Evolutionary conservation across 345 rosid species (phyloP), one percentile per base, ranked within the genome.

Genomic region (Salix purpurea): DNA sequence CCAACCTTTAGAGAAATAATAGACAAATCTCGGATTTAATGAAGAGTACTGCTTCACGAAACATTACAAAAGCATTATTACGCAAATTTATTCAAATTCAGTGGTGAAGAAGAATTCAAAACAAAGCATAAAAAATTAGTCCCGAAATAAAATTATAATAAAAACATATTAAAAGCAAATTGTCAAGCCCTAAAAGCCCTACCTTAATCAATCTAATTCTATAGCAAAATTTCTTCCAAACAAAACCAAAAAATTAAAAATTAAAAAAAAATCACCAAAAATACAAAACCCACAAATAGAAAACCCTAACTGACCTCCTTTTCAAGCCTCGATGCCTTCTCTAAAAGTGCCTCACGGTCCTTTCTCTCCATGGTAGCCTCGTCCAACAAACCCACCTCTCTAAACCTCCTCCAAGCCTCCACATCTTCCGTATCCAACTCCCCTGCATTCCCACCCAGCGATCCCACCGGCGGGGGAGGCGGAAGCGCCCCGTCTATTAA

Each of bases 341-440:
- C 91, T 1, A 82, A 18, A 62, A 91, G 90, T 14, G 94, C 93
- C 54, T 89, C 88, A 15, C 85, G 81, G 75, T 95, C 97, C 81
- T 81, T 93, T 78, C 88, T 86, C 77, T 88, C 94, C 85, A 95
- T 28, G 0, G 84, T 76, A 2, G 89, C 92, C 68, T 91, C 96
- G 61, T 95, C 93, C 79, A 95, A 85, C 67, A 93, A 72, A 10
- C 99, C 97, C 32, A 86, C 97, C 74, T 90, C 94, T 83, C 89
- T 85, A 75, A 95, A 93, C 65, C 88, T 79, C 84, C 83, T 79
- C 99, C 97, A 93, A 73, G 90, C 99, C 70, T 83, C 92, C 76
- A 87, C 74, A 54, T 82, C 89, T 67, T 77, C 80, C 1, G 77
- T 72, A 9, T 77, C 92, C 50, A 46, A 40, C 67, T 21, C 78